Percentiles rank a stretch among this genome's conserved stretches.
phyloP scores from a whole-genome alignment of 129 eudicot genomes.

The Heracleum sosnowskyi region DNA sequence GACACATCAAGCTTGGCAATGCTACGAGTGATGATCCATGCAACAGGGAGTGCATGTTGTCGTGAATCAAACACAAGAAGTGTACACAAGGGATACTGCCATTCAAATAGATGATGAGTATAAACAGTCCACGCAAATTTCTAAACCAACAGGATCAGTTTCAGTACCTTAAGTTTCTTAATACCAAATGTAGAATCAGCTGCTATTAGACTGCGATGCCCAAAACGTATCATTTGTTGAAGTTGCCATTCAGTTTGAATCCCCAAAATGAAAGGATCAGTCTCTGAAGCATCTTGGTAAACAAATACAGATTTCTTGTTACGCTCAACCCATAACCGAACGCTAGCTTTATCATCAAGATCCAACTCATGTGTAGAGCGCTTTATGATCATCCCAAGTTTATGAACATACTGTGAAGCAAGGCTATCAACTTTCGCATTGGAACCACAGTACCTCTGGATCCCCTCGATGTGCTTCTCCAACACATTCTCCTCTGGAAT shows the following conservation, averaged over 20 bases:
- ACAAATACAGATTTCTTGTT: slow-evolving; percentile 75
- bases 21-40: slow-evolving; percentile 91
- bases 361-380: slow-evolving; percentile 93
- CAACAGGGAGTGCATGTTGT: slow-evolving; percentile 96
- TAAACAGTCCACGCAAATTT: neutral
- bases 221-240: slow-evolving; percentile 93
- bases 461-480: slow-evolving; percentile 91
- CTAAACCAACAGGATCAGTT: neutral
- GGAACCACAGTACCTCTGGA: slow-evolving; percentile 77
- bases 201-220: slow-evolving; percentile 77
- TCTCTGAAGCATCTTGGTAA: slow-evolving; percentile 66
- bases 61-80: slow-evolving; percentile 93
- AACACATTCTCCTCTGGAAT: slow-evolving; percentile 87
- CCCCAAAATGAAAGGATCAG: slow-evolving; percentile 75
- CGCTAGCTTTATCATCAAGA: slow-evolving; percentile 92
- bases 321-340: slow-evolving; percentile 74
- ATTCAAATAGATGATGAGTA: slow-evolving; percentile 19
- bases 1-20: slow-evolving; percentile 67
- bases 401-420: slow-evolving; percentile 94
- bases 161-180: slow-evolving; percentile 66
- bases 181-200: slow-evolving; percentile 90
- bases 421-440: slow-evolving; percentile 49
- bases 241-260: slow-evolving; percentile 98
- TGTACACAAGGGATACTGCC: slow-evolving; percentile 93
- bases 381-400: slow-evolving; percentile 86